Base-by-base conservation (phyloP, 257 asterid genomes). In the Solanum raphanifolium region DNA sequence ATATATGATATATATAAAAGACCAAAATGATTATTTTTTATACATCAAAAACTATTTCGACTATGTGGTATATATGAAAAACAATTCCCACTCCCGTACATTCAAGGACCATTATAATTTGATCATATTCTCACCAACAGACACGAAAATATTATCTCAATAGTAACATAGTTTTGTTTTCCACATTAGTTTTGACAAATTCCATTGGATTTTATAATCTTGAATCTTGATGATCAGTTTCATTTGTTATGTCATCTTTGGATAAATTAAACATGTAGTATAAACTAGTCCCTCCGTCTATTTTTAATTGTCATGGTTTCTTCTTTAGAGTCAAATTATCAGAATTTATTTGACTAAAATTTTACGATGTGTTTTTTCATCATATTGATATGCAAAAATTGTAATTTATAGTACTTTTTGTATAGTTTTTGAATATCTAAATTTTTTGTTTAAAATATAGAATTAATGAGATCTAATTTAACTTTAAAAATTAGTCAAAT, bases 211-310 rank as follows among this genome's bases (percentile, higher is more conserved):
- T 39, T 5, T 41, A 78, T 76, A 10, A 3, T 39, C 21, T 76
- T 23, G 5, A 41, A 41, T 41, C 48, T 43, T 43, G 52, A 43
- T 43, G 35, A 52, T 52, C 62, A 76, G 58, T n/a, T 76, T 78
- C 62, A 75, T 23, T 25, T 39, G 13, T 74, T 18, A 10, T 2
- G 32, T 36, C 15, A 62, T n/a, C 52, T 74, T 35, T 74, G 20
- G 5, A 13, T 25, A 43, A 1, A 79, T 79, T 8, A 43, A 79
- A 4, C 25, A 4, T 79, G 25, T 27, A 76, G 4, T 18, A 76
- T 39, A 4, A 27, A 43, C 3, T 25, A 27, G 4, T 52, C 0
- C 3, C 0, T 16, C 0, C 0, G 1, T 52, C 4, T 16, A 52
- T 52, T 16, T 52, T 52, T 52, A 16, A 52, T 52, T 52, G 3